Conservation (phyloP, 1,139 yeast species). For the Nakaseomyces sp. region DNA sequence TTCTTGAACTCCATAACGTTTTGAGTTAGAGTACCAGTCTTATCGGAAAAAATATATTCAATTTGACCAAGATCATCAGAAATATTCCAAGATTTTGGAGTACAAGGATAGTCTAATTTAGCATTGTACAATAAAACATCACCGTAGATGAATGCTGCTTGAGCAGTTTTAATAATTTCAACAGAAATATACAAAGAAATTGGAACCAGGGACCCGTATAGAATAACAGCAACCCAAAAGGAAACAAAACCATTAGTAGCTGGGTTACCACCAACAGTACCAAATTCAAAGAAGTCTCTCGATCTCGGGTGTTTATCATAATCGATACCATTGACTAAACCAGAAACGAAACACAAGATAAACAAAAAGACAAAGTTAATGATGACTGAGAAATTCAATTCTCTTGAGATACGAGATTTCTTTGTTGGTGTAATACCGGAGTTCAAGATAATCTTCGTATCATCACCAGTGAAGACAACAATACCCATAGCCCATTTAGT, state of each 20-base stretch:
- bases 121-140: conserved; percentile 83
- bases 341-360: conserved; percentile 72
- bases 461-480: conserved; percentile 82
- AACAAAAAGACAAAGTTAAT: conserved; percentile 71
- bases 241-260: conserved; percentile 76
- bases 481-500: conserved; percentile 91
- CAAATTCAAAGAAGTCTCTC: conserved; percentile 62
- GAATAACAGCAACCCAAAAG: conserved; percentile 81
- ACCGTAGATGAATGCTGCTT: conserved; percentile 86
- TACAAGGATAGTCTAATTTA: conserved; percentile 82
- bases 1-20: conserved; percentile 96
- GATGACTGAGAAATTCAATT: conserved; percentile 72
- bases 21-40: conserved; percentile 94
- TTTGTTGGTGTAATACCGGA: conserved; percentile 92
- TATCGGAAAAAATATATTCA: conserved; percentile 91
- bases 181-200: conserved; percentile 90
- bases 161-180: conserved; percentile 89
- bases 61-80: conserved; percentile 96
- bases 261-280: conserved; percentile 46
- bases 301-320: conserved; percentile 49
- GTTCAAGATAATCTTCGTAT: conserved; percentile 86
- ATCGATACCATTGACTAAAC: conserved; percentile 70
- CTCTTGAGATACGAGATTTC: conserved; percentile 70
- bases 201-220: conserved; percentile 88
- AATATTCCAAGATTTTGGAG: conserved; percentile 94